These are phyloP conservation scores for Boletellus ananas DNA, from an alignment of 768 basidiomycete species.

Conservation along the genomic window DNA sequence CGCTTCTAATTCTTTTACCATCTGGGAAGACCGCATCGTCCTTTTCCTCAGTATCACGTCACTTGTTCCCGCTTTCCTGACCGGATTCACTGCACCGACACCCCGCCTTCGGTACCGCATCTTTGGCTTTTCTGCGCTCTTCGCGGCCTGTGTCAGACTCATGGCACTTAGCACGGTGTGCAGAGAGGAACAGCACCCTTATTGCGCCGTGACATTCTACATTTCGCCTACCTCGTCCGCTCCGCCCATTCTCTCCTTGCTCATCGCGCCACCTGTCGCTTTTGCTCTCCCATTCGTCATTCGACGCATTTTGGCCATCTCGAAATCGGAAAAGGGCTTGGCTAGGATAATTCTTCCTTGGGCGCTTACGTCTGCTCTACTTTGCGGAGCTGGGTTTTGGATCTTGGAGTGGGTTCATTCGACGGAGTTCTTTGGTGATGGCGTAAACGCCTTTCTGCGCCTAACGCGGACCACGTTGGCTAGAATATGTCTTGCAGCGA, in stretches of 20 bases:
- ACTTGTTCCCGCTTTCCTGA: slow-evolving; percentile 55
- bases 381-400: slow-evolving; percentile 69
- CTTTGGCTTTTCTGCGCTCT: slow-evolving; percentile 63
- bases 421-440: slow-evolving; percentile 40
- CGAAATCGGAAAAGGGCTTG: slow-evolving; percentile 70
- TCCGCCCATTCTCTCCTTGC: slow-evolving; percentile 56
- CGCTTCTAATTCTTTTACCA: slow-evolving; percentile 93
- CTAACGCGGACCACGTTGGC: slow-evolving; percentile 58
- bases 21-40: slow-evolving; percentile 91
- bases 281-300: slow-evolving; percentile 56
- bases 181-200: slow-evolving; percentile 90
- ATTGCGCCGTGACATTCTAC: slow-evolving; percentile 89
- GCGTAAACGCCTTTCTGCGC: slow-evolving; percentile 45
- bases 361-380: slow-evolving; percentile 54
- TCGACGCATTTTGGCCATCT: slow-evolving; percentile 54
- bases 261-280: slow-evolving; percentile 54
- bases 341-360: slow-evolving; percentile 61
- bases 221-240: slow-evolving; percentile 64
- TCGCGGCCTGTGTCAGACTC: slow-evolving; percentile 66
- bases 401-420: slow-evolving; percentile 76
- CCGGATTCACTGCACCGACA: slow-evolving; percentile 66
- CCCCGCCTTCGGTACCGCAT: slow-evolving; percentile 70
- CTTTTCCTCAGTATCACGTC: slow-evolving; percentile 71
- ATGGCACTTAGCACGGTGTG: slow-evolving; percentile 84
- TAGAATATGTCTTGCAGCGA: slow-evolving; percentile 47